phyloP scores from a whole-genome alignment of 805 yeast species.

The Zygosaccharomyces gambellarensis region DNA sequence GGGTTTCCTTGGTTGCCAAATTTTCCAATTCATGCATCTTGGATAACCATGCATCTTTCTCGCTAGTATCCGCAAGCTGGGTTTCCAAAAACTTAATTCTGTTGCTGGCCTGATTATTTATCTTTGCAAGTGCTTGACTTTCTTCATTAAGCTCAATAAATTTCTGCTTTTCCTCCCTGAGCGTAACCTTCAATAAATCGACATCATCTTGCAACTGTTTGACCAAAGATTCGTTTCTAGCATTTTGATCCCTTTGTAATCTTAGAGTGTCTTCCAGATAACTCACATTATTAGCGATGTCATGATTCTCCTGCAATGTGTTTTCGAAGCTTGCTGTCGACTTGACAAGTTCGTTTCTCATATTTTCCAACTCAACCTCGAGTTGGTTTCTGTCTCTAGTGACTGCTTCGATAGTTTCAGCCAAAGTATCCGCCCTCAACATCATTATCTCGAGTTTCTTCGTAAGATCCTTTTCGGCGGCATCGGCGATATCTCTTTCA shows the following conservation, averaged over 20 bases:
- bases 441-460: constrained; percentile 42
- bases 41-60: constrained; percentile 53
- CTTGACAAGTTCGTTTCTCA: constrained; percentile 38
- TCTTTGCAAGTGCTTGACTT: constrained; percentile 56
- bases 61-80: constrained; percentile 46
- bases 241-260: constrained; percentile 31
- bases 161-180: constrained; percentile 46
- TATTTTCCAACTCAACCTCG: constrained; percentile 45
- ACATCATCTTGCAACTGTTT: constrained; percentile 34
- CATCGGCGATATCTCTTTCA: constrained; percentile 40
- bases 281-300: constrained; percentile 18
- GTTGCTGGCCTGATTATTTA: constrained; percentile 45
- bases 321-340: constrained; percentile 20
- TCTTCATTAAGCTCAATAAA: constrained; percentile 59
- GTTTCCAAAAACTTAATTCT: constrained; percentile 46
- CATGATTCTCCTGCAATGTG: constrained; percentile 22
- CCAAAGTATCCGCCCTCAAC: constrained; percentile 52
- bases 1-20: constrained; percentile 44
- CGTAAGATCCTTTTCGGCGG: constrained; percentile 44
- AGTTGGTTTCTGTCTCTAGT: constrained; percentile 59
- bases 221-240: constrained; percentile 36
- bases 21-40: constrained; percentile 51
- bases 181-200: constrained; percentile 29
- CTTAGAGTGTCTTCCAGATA: constrained; percentile 30
- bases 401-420: constrained; percentile 56